Evolutionary conservation across 2,329 filamentous ascomycete genomes (phyloP).

Genomic region (Diplodia mutila): DNA sequence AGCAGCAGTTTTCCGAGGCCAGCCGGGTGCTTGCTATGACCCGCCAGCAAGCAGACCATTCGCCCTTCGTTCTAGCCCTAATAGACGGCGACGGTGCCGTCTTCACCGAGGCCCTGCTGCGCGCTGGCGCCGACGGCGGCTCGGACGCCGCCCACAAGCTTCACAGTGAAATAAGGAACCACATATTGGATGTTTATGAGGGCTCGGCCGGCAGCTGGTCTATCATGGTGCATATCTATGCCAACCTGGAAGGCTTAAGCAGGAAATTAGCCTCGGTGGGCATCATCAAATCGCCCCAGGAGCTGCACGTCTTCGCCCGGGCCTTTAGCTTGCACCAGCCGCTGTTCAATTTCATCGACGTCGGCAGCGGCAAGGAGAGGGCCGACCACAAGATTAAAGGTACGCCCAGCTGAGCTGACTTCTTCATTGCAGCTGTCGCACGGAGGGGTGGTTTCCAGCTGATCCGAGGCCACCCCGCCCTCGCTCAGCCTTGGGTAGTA

Average conservation of each 20-base stretch:
- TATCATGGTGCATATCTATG: slow-evolving; percentile 52
- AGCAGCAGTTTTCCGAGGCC: slow-evolving; percentile 31
- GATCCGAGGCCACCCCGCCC: neutral
- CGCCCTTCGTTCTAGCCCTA: slow-evolving; percentile 51
- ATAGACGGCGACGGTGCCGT: slow-evolving; percentile 56
- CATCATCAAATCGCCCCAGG: slow-evolving; percentile 44
- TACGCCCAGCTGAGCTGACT: slow-evolving; percentile 28
- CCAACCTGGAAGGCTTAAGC: slow-evolving; percentile 52
- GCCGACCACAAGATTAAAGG: slow-evolving; percentile 54
- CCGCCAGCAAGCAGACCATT: slow-evolving; percentile 34
- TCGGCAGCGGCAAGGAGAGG: slow-evolving; percentile 51
- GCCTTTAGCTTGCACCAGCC: slow-evolving; percentile 50
- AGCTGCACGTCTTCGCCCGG: slow-evolving; percentile 49
- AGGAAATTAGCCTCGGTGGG: slow-evolving; percentile 47
- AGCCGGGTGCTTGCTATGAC: neutral
- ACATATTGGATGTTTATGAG: slow-evolving; percentile 47
- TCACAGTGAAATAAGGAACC: slow-evolving; percentile 46
- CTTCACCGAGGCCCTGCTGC: slow-evolving; percentile 51
- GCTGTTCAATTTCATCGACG: slow-evolving; percentile 54
- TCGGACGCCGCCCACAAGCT: slow-evolving; percentile 52
- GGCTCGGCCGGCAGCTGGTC: slow-evolving; percentile 47
- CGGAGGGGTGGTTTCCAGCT: neutral
- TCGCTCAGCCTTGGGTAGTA: neutral
- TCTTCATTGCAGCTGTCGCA: neutral
- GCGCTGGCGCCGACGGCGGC: slow-evolving; percentile 48